These are phyloP conservation scores for Byssochlamys sp. DNA, from an alignment of 2,329 filamentous ascomycete species.

Conservation along the genomic window DNA sequence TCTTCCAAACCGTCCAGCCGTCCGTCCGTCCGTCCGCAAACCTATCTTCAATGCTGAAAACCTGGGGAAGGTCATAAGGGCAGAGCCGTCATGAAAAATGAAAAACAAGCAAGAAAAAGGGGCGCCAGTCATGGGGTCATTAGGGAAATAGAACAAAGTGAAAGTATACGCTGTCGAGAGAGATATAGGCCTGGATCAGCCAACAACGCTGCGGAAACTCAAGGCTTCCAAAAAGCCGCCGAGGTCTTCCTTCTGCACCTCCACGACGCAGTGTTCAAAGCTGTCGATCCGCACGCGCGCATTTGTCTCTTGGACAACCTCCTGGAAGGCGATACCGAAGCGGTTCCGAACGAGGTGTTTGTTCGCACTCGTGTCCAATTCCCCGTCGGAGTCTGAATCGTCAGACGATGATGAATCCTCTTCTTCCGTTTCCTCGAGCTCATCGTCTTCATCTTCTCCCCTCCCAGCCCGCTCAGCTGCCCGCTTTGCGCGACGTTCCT, in stretches of 20 bases:
- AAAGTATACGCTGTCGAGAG: neutral
- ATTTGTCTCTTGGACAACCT: conserved; percentile 84
- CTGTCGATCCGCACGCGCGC: conserved; percentile 85
- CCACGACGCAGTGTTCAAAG: conserved; percentile 94
- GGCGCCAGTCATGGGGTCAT: neutral
- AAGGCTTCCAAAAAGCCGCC: conserved; percentile 81
- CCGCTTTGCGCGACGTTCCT: conserved; percentile 53
- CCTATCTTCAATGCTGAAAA: neutral
- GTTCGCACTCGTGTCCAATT: conserved; percentile 45
- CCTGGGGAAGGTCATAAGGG: neutral
- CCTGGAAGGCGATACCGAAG: conserved; percentile 91
- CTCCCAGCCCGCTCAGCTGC: conserved; percentile 42
- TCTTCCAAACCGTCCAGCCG: neutral
- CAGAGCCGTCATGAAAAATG: neutral
- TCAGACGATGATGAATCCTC: conserved; percentile 21
- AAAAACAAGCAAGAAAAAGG: neutral
- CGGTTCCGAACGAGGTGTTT: conserved; percentile 70
- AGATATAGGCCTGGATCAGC: conserved; percentile 14
- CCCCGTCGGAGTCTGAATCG: conserved; percentile 48
- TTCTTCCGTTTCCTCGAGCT: conserved; percentile 57
- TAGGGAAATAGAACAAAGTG: neutral
- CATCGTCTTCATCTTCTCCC: conserved; percentile 46
- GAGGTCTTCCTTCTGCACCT: conserved; percentile 93
- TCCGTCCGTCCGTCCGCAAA: neutral
- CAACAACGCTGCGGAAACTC: conserved; percentile 79